Conservation (phyloP, 306 rosid species). For the Cucumis sativus region Cucumber_9930_V3 NC_026660.2:11391501-11392000, state of each 20-base stretch:
- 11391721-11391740: not conserved
- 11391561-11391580: not conserved
- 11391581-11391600: not conserved
- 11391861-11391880: constrained; percentile 12
- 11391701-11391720: constrained; percentile 1
- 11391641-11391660: not conserved
- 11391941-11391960: not conserved
- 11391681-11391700: constrained; percentile 32
- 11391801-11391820: constrained; percentile 39
- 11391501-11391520: not conserved
- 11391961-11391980: not conserved
- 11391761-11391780: not conserved
- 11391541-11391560: not conserved
- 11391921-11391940: not conserved
- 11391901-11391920: not conserved
- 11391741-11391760: not conserved
- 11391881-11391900: not conserved
- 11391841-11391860: constrained; percentile 33
- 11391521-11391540: not conserved
- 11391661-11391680: constrained; percentile 12
- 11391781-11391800: constrained; percentile 40
- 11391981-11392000: not conserved
- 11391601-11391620: not conserved
- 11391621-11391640: not conserved
- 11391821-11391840: constrained; percentile 41